Base-by-base conservation (phyloP, 140 eudicot species). In the Anethum foeniculum region DNA sequence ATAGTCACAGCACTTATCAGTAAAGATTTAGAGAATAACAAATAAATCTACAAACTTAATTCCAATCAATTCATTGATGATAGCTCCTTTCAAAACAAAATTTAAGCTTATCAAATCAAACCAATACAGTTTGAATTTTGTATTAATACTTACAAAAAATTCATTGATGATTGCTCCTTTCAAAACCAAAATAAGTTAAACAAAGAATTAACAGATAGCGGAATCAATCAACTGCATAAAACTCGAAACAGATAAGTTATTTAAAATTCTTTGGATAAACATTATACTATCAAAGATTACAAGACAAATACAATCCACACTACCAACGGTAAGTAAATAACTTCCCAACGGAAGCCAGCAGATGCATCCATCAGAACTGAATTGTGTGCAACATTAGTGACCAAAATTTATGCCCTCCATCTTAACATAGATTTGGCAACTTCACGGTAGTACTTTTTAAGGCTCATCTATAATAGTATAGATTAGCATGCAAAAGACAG, bases 401-500 rank as follows among this genome's bases (percentile, higher is more conserved):
- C 19, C 77, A 39, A 73, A 73, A 73, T 73, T 5, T 43, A 75
- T 25, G 60, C 36, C 38, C 39, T 46, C 58, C 11, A 46, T 46
- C 15, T 75, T 46, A 75, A 75, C 39, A 25, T 27, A 0, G 58
- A 44, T 41, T 25, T 46, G 58, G 39, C 38, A 75, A 74, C 58
- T 34, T 43, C 19, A 44, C 25, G 28, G 27, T 38, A 74, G 58
- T 34, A 34, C 38, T 34, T 34, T 27, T 11, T 10, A n/a, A 34
- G 19, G 62, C 41, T 5, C 13, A 5, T 16, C 52, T 75, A 47
- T 36, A 75, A 27, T 12, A 78, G 10, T 36, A 67, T 65, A n/a
- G n/a, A 60, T 58, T 46, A 12, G 79, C 5, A 72, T 68, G 46
- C 30, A 36, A 39, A 78, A 68, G 48, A 34, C 39, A 86, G 90